Base-by-base conservation (phyloP, 2,329 filamentous ascomycete genomes). In the Dichotomopilus funicola region DNA sequence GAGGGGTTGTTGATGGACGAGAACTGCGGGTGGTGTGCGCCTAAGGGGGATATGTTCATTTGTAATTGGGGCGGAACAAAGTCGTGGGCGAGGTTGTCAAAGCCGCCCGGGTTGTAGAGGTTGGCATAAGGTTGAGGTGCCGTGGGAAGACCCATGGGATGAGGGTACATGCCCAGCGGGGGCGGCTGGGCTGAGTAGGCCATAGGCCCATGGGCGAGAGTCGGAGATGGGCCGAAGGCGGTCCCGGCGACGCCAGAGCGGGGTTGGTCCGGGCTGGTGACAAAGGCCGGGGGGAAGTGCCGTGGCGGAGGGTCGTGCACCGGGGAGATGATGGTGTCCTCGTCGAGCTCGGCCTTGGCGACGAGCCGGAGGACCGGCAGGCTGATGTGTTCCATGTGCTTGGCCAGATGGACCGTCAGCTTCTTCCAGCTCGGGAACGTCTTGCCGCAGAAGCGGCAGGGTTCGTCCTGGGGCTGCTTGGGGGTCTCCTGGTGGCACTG, bases 331-430 rank as follows among this genome's bases (percentile, higher is more conserved):
- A 86, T 75, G 27, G 82, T 86, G 62, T 87, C 82, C 6, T 77
- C 75, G 31, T 79, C 75, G 13, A 86, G 62, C 12, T 70, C 66
- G 56, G 63, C 66, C 34, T 62, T 63, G 36, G 75, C 75, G 3
- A 85, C 81, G 2, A 86, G 74, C 12, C 75, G 73, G 54, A 95
- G 75, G 36, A 96, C 82, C 0, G 91, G 91, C 66, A 96, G 80
- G 64, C 88, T 89, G 66, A 96, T 88, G 62, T 90, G 85, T 70
- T 96, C 90, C 90, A 96, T 94, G 69, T 96, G 91, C 70, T 92
- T 92, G 49, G 90, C 90, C 67, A 96, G 73, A 71, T 96, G 91
- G n/a, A 94, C 89, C 0, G 89, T 95, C 58, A 96, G 75, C 72
- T 95, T 95, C 78, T 95, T 96, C 90, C 90, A 96, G 41, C 83